Base-by-base conservation (phyloP, 106 monocot species). In the Dioscorea dumetorum region DNA sequence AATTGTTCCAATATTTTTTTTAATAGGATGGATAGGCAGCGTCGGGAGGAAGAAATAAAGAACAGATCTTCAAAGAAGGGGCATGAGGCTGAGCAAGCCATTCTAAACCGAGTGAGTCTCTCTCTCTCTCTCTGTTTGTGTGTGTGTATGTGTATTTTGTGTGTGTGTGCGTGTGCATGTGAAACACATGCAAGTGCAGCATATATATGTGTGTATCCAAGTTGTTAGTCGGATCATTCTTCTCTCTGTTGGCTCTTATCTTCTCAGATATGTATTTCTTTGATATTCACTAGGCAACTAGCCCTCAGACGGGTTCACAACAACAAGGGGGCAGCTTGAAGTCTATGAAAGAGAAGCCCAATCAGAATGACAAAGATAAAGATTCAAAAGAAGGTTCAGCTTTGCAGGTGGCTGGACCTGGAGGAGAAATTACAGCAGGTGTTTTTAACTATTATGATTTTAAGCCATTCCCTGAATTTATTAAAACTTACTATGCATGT, bases 1-100 rank as follows among this genome's bases (percentile, higher is more conserved):
- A 41, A 41, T 41, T 41, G 1, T 41, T 41, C 41, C 41, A 8
- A 41, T 6, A 23, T 18, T 2, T 33, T 2, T 33, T 28, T 75
- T 58, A 19, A 32, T 67, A 91, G 91, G 75, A 88, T 88, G 88
- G 91, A 91, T 66, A 82, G 91, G 78, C 91, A 91, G 68, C 79
- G 85, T 4, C 81, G 84, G 12, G 88, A 91, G 65, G 91, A 91
- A 31, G 91, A 91, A 62, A 14, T 87, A 59, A 91, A 80, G 68
- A 78, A 82, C 56, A 70, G 80, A 51, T 79, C 84, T 50, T 87
- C 91, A 58, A 91, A 91, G 75, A 86, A 81, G 63, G 84, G 70
- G 3, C 73, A 81, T 4, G 88, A 88, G 50, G 84, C 91, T 33
- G 91, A 91, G 66, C 84, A 86, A 71, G 61, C 74, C 62, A 76